Evolutionary conservation across 2,329 filamentous ascomycete genomes (phyloP).

Genomic region (Xylaria digitata): DNA sequence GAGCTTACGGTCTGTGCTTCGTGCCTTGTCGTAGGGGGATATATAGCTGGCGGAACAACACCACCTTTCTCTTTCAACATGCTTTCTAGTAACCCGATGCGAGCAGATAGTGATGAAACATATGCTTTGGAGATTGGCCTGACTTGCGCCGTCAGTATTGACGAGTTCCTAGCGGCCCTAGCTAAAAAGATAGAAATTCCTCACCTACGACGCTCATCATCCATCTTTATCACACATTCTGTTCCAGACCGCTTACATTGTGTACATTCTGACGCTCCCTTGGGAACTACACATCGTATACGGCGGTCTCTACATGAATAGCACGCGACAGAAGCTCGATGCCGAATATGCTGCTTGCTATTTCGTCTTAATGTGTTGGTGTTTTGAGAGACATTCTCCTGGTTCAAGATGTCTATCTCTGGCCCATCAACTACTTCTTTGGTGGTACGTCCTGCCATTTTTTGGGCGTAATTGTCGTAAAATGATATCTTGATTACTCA

Average conservation of each 20-base stretch:
- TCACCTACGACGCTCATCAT: conserved; percentile 41
- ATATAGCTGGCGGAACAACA: conserved; percentile 31
- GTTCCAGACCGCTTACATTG: conserved; percentile 39
- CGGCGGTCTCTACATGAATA: conserved; percentile 40
- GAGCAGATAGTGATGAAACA: conserved; percentile 38
- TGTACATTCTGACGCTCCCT: conserved; percentile 35
- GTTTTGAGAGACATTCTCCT: conserved; percentile 38
- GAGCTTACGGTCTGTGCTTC: conserved; percentile 27
- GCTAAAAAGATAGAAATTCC: neutral
- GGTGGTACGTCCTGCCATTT: conserved; percentile 28
- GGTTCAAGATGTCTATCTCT: conserved; percentile 38
- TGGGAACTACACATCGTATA: conserved; percentile 40
- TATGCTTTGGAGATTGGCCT: conserved; percentile 41
- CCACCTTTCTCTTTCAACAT: conserved; percentile 36
- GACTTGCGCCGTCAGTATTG: conserved; percentile 11
- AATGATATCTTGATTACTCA: conserved; percentile 26
- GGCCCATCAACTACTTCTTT: conserved; percentile 25
- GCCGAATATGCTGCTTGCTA: conserved; percentile 37
- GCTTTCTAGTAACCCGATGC: conserved; percentile 37
- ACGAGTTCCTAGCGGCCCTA: neutral
- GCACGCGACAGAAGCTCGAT: conserved; percentile 39
- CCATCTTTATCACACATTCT: conserved; percentile 41
- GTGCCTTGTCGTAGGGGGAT: conserved; percentile 39
- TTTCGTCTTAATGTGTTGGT: conserved; percentile 26
- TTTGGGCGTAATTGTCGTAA: conserved; percentile 4